Conservation (phyloP, 1,284 basidiomycete genomes). For the Marasmius fiardii region DNA sequence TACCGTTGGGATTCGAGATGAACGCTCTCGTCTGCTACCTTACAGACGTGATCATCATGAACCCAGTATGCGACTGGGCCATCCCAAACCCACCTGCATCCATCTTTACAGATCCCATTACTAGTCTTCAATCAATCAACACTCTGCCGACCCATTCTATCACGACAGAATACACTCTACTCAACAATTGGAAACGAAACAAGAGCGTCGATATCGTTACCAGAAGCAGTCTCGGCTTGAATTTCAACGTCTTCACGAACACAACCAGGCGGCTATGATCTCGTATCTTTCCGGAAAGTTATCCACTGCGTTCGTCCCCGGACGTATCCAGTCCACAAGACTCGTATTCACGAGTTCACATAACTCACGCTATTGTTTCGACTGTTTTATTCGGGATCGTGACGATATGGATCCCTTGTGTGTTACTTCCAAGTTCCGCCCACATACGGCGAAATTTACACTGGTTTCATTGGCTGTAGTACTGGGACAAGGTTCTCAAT, state of each 20-base stretch:
- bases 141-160: neutral
- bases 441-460: neutral
- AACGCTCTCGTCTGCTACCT: neutral
- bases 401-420: neutral
- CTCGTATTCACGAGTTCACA: neutral
- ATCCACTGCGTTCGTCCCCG: neutral
- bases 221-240: neutral
- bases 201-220: neutral
- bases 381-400: neutral
- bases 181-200: neutral
- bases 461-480: neutral
- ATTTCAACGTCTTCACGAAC: neutral
- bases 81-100: neutral
- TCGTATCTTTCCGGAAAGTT: neutral
- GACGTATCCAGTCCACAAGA: neutral
- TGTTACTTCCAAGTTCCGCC: neutral
- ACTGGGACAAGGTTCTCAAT: neutral
- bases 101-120: neutral
- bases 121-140: neutral
- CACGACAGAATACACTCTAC: neutral
- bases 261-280: neutral
- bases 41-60: neutral
- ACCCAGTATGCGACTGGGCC: neutral
- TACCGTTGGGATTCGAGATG: neutral
- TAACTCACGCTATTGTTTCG: neutral